These are phyloP conservation scores for Friedmanniomyces endolithicus DNA, from an alignment of 495 filamentous ascomycete genomes.

Conservation along the genomic window DNA sequence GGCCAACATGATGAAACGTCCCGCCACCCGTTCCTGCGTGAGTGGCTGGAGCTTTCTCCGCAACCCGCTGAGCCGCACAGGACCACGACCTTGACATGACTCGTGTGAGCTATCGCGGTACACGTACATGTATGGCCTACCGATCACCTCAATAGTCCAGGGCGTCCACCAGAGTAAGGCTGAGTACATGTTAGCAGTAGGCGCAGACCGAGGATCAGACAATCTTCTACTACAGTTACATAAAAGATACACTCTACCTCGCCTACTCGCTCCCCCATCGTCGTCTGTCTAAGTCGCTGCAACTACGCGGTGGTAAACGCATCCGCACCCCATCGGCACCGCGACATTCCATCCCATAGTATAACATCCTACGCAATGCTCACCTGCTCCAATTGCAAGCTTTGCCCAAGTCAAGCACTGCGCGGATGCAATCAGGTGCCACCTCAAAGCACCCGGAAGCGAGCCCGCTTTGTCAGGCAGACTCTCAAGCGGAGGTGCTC, in stretches of 20 bases:
- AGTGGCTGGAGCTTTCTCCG: neutral
- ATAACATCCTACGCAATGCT: neutral
- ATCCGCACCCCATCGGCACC: neutral
- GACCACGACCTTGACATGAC: too few species aligned
- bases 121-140: too few species aligned
- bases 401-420: neutral
- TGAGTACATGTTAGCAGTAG: too few species aligned
- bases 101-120: too few species aligned
- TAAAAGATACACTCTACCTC: neutral
- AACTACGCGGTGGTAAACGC: neutral
- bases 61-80: neutral
- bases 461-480: neutral
- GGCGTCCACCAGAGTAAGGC: too few species aligned
- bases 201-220: neutral
- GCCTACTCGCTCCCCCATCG: neutral
- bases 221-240: neutral
- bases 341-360: too few species aligned
- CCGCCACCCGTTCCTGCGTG: neutral
- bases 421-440: neutral
- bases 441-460: neutral
- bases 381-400: neutral
- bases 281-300: neutral
- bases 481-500: neutral
- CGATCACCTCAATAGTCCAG: too few species aligned
- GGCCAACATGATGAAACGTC: too few species aligned